These are phyloP conservation scores for Aspergillus neotritici DNA, from an alignment of 2,329 filamentous ascomycete species.

Conservation along the genomic window DNA sequence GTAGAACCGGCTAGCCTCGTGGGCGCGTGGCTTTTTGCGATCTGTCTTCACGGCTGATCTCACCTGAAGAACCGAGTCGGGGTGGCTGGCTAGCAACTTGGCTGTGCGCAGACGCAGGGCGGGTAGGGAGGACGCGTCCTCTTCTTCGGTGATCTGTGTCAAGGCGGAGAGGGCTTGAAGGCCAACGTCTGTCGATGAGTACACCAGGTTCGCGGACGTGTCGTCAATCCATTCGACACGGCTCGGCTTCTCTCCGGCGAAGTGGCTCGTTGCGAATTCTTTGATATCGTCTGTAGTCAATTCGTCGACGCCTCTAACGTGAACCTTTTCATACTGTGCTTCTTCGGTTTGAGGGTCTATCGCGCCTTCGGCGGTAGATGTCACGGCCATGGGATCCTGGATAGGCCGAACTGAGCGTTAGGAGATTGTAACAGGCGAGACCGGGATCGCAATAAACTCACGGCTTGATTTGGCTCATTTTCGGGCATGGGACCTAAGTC, in stretches of 20 bases:
- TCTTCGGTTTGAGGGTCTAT: slow-evolving; percentile 29
- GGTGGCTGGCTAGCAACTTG: slow-evolving; percentile 62
- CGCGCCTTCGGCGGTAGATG: slow-evolving; percentile 16
- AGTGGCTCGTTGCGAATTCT: slow-evolving; percentile 66
- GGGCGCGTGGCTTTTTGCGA: slow-evolving; percentile 72
- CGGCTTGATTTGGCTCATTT: slow-evolving; percentile 29
- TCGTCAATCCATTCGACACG: slow-evolving; percentile 94
- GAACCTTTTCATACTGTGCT: slow-evolving; percentile 58
- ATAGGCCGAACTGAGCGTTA: slow-evolving; percentile 1
- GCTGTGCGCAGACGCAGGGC: slow-evolving; percentile 61
- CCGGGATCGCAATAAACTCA: slow-evolving; percentile 15
- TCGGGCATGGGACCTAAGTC: slow-evolving; percentile 48
- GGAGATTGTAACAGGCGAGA: background rate
- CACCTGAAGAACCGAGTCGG: slow-evolving; percentile 64
- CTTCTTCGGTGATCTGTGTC: slow-evolving; percentile 32
- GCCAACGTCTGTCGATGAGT: slow-evolving; percentile 53
- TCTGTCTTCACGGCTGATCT: slow-evolving; percentile 70
- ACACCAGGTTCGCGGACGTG: slow-evolving; percentile 79
- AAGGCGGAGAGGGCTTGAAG: slow-evolving; percentile 50
- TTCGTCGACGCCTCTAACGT: slow-evolving; percentile 75
- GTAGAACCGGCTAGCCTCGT: slow-evolving; percentile 82
- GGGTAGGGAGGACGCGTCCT: slow-evolving; percentile 46
- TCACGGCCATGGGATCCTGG: slow-evolving; percentile 20
- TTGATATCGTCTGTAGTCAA: slow-evolving; percentile 76
- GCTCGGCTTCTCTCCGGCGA: slow-evolving; percentile 49